These are phyloP conservation scores for Ceratocystis cacaofunesta DNA, from an alignment of 2,329 filamentous ascomycete species.

Conservation along the genomic window DNA sequence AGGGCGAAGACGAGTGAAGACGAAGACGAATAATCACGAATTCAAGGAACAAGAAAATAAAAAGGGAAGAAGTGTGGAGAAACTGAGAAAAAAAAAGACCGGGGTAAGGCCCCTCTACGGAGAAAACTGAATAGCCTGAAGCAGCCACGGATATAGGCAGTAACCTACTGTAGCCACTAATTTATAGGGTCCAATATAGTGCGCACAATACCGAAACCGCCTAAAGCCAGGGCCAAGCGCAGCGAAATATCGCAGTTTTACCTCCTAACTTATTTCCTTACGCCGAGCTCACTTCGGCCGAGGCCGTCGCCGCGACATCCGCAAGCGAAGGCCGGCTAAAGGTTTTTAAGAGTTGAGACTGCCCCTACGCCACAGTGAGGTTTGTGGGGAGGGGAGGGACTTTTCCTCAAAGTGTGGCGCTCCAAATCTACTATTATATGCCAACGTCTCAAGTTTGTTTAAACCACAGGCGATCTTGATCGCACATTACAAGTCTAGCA, in stretches of 20 bases:
- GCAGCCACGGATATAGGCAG: neutral
- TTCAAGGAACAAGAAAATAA: conserved; percentile 1
- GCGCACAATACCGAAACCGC: neutral
- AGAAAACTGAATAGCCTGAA: neutral
- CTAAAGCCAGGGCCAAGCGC: neutral
- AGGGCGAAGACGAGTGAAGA: conserved; percentile 16
- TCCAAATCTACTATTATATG: neutral
- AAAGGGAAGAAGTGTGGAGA: conserved; percentile 5
- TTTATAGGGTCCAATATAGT: neutral
- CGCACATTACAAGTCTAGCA: no score
- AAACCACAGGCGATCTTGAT: no score
- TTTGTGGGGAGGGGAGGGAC: neutral
- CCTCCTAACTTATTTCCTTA: conserved; percentile 11
- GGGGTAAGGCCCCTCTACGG: neutral
- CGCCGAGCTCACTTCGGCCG: conserved; percentile 17
- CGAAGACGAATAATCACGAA: conserved; percentile 7
- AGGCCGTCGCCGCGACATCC: conserved; percentile 7
- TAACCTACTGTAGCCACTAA: neutral
- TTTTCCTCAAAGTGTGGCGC: neutral
- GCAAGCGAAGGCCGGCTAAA: neutral
- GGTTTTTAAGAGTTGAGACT: neutral
- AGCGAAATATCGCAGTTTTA: conserved; percentile 11
- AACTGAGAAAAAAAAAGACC: conserved; percentile 3
- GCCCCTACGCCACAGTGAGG: neutral
- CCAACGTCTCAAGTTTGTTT: no score